phyloP scores from a whole-genome alignment of 2,329 filamentous ascomycete genomes.

The Penicillium sp. region DNA sequence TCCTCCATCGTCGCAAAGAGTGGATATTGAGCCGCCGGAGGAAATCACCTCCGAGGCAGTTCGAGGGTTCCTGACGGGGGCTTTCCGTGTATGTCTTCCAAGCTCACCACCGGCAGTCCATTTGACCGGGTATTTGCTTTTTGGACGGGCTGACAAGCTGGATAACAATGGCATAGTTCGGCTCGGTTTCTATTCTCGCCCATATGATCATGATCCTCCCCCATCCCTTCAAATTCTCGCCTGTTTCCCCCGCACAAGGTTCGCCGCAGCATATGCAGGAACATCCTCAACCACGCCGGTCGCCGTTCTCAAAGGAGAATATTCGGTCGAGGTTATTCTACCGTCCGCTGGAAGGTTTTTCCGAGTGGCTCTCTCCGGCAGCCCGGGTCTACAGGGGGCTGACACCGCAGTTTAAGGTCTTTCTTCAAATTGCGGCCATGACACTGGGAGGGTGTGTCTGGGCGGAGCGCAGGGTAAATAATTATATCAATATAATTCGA shows the following conservation, averaged over 20 bases:
- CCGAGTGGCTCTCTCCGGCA: conserved; percentile 50
- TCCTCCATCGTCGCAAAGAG: conserved; percentile 44
- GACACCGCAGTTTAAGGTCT: conserved; percentile 56
- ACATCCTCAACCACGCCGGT: conserved; percentile 23
- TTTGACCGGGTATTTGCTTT: background rate
- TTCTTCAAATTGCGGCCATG: conserved; percentile 54
- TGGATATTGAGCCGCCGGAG: conserved; percentile 47
- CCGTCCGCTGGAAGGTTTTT: conserved; percentile 54
- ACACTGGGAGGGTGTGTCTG: conserved; percentile 55
- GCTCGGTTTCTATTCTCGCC: conserved; percentile 51
- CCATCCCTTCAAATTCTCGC: conserved; percentile 47
- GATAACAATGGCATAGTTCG: conserved; percentile 39
- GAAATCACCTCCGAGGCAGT: conserved; percentile 48
- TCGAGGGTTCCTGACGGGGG: conserved; percentile 50
- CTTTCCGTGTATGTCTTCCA: conserved; percentile 43
- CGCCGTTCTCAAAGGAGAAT: conserved; percentile 36
- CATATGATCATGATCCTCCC: conserved; percentile 51
- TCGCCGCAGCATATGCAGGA: conserved; percentile 20
- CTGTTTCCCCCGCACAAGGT: conserved; percentile 31
- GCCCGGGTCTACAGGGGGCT: conserved; percentile 52
- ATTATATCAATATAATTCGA: conserved; percentile 51
- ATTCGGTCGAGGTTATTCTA: conserved; percentile 41
- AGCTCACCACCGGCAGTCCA: background rate
- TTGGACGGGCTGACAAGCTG: background rate
- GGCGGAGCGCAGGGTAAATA: conserved; percentile 52